phyloP scores from a whole-genome alignment of 2,329 filamentous ascomycete species.

The Colletotrichum graminicola region DNA sequence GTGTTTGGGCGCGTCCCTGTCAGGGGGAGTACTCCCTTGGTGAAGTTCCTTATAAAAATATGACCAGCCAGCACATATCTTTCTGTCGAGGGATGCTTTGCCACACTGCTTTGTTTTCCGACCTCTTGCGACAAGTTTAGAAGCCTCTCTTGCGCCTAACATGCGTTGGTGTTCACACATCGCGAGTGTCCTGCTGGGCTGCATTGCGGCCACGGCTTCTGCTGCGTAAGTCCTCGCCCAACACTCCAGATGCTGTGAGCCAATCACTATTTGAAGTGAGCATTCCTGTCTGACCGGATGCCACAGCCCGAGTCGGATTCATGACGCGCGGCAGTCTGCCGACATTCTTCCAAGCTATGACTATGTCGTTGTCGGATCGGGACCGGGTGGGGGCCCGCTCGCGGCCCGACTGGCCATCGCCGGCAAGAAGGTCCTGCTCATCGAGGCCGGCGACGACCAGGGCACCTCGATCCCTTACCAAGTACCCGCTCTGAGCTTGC shows the following conservation, averaged over 20 bases:
- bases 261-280: neutral
- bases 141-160: slow-evolving; percentile 6
- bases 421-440: slow-evolving; percentile 68
- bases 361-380: slow-evolving; percentile 71
- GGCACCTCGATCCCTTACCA: slow-evolving; percentile 50
- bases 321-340: slow-evolving; percentile 20
- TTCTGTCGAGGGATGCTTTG: neutral
- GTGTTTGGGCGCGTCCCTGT: neutral
- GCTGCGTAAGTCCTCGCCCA: slow-evolving; percentile 25
- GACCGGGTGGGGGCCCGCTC: slow-evolving; percentile 67
- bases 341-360: slow-evolving; percentile 56
- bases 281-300: neutral
- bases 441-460: slow-evolving; percentile 70
- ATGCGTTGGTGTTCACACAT: slow-evolving; percentile 27
- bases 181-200: slow-evolving; percentile 32
- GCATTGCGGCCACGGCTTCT: slow-evolving; percentile 27
- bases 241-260: neutral
- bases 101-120: slow-evolving; percentile 6
- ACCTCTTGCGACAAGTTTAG: neutral
- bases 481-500: slow-evolving; percentile 46
- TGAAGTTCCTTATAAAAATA: neutral
- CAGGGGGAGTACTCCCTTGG: neutral
- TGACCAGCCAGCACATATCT: neutral
- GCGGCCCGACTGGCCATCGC: slow-evolving; percentile 68
- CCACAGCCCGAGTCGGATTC: slow-evolving; percentile 25